Evolutionary conservation across 2,329 filamentous ascomycete species (phyloP), one percentile per base, ranked within the genome.

Genomic region (Ambrosiella cleistominuta): DNA sequence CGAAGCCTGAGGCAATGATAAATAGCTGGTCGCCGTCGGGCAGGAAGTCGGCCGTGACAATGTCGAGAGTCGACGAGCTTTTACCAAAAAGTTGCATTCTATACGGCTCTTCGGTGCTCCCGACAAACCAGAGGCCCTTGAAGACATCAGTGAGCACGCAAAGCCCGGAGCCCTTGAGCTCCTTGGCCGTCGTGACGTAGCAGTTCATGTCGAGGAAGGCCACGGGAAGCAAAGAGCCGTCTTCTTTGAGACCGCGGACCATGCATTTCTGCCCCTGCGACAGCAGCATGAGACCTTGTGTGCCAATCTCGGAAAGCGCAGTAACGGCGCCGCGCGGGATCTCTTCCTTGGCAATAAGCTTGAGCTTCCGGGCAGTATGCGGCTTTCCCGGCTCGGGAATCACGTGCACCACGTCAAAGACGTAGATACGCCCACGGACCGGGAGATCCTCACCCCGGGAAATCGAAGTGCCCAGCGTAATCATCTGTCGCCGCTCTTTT

Each of bases 131-230:
- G 1, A 97, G 76, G 0, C 93, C 93, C 71, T 95, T 95, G 67
- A 93, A 82, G 0, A 86, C 87, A 71, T 98, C 93, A 0, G 87
- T 86, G 71, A 96, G 82, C 9, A 95, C 75, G 65, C 87, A 89
- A 67, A 98, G 76, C 0, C 91, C 90, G 0, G 88, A 94, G 1
- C 85, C 82, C 2, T 82, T 82, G 15, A 98, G 76, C 65, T 88
- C 87, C 66, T 90, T 93, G 57, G 88, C 79, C n/a, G 85, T 81
- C 1, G 83, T 87, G 11, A 95, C 88, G 65, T 95, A 93, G 69
- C 87, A 94, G 71, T 88, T 93, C 82, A 96, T 94, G 66, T 98
- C 93, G 76, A 98, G 86, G 67, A 98, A 98, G 0, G 93, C 93
- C 2, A 98, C 91, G 0, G 93, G 93, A 0, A 97, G 75, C 56